phyloP scores from a whole-genome alignment of 441 rosid species.

The Pelargonium fulgidum region DNA sequence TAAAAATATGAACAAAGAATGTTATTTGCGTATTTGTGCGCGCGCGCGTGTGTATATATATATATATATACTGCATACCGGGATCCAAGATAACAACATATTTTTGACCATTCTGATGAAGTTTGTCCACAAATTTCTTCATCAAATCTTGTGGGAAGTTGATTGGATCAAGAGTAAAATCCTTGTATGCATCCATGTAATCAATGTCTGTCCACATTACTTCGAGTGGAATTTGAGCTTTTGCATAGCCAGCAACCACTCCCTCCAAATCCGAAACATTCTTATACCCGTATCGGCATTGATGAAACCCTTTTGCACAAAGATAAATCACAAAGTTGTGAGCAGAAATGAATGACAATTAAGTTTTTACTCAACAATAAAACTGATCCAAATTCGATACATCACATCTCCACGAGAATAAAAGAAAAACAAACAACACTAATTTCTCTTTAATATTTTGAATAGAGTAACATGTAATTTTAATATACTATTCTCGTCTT shows the following conservation, averaged over 20 bases:
- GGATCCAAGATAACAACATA: slow-evolving; percentile 67
- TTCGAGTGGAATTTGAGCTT: slow-evolving; percentile 65
- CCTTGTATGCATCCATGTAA: slow-evolving; percentile 66
- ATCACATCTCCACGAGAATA: too few species aligned
- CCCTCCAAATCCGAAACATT: slow-evolving; percentile 48
- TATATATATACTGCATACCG: too few species aligned
- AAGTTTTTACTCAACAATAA: too few species aligned
- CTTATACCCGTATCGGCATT: slow-evolving; percentile 64
- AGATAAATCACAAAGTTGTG: background rate
- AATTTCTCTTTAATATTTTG: too few species aligned
- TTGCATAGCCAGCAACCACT: slow-evolving; percentile 68
- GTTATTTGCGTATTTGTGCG: too few species aligned
- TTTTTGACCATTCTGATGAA: slow-evolving; percentile 58
- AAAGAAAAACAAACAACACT: too few species aligned
- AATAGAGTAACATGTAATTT: too few species aligned
- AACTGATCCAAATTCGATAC: too few species aligned
- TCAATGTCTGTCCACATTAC: slow-evolving; percentile 87
- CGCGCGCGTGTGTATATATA: too few species aligned
- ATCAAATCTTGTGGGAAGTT: slow-evolving; percentile 49
- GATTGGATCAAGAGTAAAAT: slow-evolving; percentile 62
- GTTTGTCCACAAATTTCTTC: slow-evolving; percentile 38
- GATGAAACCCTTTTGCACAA: slow-evolving; percentile 53
- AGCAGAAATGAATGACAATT: background rate
- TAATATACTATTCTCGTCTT: too few species aligned
- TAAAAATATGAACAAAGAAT: too few species aligned